Conservation (phyloP, 192 early-diverging fungal species). For the Allomyces macrogynus region DNA sequence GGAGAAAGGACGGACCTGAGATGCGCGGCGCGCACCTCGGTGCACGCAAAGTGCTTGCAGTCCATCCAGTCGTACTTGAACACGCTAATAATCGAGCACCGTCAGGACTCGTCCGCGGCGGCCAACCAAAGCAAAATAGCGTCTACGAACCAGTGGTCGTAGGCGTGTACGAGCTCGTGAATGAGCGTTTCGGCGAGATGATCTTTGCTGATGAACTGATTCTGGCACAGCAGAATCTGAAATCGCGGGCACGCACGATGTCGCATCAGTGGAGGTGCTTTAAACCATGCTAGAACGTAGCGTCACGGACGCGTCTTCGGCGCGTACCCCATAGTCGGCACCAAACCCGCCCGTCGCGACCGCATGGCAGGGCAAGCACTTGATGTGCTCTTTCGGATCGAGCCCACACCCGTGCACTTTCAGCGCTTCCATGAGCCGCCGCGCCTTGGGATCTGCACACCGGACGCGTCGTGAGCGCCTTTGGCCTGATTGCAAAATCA, state of each 20-base stretch:
- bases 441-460: neutral
- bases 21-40: slow-evolving; percentile 25
- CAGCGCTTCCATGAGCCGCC: neutral
- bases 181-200: slow-evolving; percentile 1
- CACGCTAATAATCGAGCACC: neutral
- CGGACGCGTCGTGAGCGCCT: too few relatives aligned
- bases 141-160: slow-evolving; percentile 21
- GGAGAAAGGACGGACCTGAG: slow-evolving; percentile 2
- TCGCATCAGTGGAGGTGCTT: neutral
- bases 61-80: slow-evolving; percentile 22
- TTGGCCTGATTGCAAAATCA: too few relatives aligned
- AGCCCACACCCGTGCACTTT: neutral
- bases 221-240: slow-evolving; percentile 2
- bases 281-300: neutral
- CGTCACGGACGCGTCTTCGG: neutral
- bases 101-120: neutral
- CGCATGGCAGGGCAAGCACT: neutral
- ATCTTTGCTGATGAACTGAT: neutral
- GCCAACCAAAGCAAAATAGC: neutral
- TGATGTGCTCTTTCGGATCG: neutral
- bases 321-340: neutral
- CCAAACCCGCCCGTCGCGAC: neutral
- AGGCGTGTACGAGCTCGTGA: slow-evolving; percentile 26
- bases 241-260: neutral
- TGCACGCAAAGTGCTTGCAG: slow-evolving; percentile 25